Evolutionary conservation across 2,329 filamentous ascomycete species (phyloP).

Genomic region (Xylaria sp.): DNA sequence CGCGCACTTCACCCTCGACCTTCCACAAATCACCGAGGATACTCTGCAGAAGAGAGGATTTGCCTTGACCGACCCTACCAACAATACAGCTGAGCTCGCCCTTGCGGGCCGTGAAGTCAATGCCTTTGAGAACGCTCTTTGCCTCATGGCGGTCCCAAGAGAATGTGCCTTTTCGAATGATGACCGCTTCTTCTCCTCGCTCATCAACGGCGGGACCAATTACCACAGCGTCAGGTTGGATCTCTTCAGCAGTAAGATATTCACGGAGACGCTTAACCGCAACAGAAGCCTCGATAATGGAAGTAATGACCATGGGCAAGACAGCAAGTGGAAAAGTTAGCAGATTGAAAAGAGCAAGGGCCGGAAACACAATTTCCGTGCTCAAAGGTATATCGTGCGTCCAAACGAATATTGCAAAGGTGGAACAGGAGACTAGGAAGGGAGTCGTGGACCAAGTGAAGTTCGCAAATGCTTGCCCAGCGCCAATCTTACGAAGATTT

Average conservation of each 20-base stretch:
- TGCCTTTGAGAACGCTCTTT: conserved; percentile 75
- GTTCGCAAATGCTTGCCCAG: conserved; percentile 90
- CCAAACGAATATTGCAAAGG: conserved; percentile 92
- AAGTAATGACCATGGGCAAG: conserved; percentile 96
- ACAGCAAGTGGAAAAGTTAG: conserved; percentile 94
- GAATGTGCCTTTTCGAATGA: conserved; percentile 84
- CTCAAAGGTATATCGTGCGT: conserved; percentile 81
- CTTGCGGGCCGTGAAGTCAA: conserved; percentile 88
- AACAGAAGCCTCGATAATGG: conserved; percentile 94
- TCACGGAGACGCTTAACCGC: conserved; percentile 84
- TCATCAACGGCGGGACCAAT: conserved; percentile 73
- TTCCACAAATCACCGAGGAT: conserved; percentile 94
- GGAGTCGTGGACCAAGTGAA: conserved; percentile 98
- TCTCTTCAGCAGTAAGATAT: conserved; percentile 86
- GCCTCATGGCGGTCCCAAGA: conserved; percentile 90
- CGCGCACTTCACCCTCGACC: conserved; percentile 77
- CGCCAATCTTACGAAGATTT: conserved; percentile 94
- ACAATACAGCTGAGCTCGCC: conserved; percentile 93
- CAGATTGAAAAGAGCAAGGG: conserved; percentile 88
- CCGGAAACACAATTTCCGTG: conserved; percentile 95
- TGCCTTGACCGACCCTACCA: conserved; percentile 91
- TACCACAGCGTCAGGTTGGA: conserved; percentile 83
- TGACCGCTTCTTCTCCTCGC: conserved; percentile 82
- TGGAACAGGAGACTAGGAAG: conserved; percentile 96
- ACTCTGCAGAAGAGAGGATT: conserved; percentile 88